These are phyloP conservation scores for Coemansia sp. DNA, from an alignment of 192 early-diverging fungal species.

Conservation along the genomic window DNA sequence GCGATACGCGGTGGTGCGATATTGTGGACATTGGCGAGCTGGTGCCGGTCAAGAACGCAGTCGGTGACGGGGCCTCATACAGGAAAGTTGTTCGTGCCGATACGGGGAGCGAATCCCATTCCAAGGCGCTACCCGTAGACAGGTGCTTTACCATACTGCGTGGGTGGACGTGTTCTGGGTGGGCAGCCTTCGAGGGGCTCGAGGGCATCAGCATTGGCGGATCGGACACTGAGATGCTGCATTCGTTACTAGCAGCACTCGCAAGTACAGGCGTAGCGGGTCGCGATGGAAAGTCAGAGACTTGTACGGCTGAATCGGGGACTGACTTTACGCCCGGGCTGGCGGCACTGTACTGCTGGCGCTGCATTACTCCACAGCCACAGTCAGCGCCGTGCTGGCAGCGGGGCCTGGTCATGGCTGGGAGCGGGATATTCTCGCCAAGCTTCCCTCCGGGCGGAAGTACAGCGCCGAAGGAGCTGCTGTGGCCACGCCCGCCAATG, in stretches of 20 bases:
- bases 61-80: slow-evolving; percentile 21
- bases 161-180: not conserved
- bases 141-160: slow-evolving; percentile 14
- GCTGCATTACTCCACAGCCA: too few species aligned
- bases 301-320: not conserved
- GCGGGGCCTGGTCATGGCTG: too few species aligned
- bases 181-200: not conserved
- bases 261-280: not conserved
- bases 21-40: slow-evolving; percentile 27
- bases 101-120: slow-evolving; percentile 20
- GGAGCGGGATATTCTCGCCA: slow-evolving; percentile 5
- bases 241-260: not conserved
- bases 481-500: slow-evolving; percentile 3
- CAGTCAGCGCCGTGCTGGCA: too few species aligned
- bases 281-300: not conserved
- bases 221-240: slow-evolving; percentile 9
- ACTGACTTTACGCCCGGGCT: too few species aligned
- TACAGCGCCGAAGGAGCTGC: not conserved
- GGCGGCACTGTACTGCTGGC: too few species aligned
- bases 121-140: slow-evolving; percentile 16
- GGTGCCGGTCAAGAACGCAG: slow-evolving; percentile 1
- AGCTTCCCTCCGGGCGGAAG: not conserved
- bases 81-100: slow-evolving; percentile 36
- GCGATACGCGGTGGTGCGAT: slow-evolving; percentile 34
- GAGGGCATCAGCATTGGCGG: not conserved